Conservation (phyloP, 805 yeast species). For the Dipodascus geniculatus region DNA sequence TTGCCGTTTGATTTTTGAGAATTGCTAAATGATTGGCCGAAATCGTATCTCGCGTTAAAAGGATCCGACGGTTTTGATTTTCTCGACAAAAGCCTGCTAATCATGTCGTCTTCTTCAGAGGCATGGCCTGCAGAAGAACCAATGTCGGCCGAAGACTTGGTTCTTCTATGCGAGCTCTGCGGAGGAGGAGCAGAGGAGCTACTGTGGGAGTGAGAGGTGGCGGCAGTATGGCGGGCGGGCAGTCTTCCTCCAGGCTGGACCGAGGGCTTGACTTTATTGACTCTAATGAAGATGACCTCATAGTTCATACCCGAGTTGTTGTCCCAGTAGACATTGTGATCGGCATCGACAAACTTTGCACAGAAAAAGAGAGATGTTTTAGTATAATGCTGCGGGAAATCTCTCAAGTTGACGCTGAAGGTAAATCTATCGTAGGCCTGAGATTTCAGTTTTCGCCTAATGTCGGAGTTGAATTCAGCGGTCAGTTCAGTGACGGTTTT, state of each 20-base stretch:
- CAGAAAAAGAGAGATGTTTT: slow-evolving; percentile 35
- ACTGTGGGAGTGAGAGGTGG: neutral
- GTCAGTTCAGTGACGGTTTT: slow-evolving; percentile 56
- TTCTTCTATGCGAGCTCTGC: neutral
- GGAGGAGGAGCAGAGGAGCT: neutral
- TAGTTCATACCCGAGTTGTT: slow-evolving; percentile 55
- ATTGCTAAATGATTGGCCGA: neutral
- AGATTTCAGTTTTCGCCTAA: slow-evolving; percentile 10
- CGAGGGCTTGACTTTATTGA: slow-evolving; percentile 3
- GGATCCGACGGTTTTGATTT: neutral
- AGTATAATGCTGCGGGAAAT: slow-evolving; percentile 21
- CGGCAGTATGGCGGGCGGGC: neutral
- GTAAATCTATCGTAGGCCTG: slow-evolving; percentile 50
- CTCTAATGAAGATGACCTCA: slow-evolving; percentile 33
- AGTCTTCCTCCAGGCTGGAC: neutral
- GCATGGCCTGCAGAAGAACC: neutral
- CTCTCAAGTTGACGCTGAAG: slow-evolving; percentile 35
- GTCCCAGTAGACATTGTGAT: slow-evolving; percentile 60
- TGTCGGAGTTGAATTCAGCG: slow-evolving; percentile 37
- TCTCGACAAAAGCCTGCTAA: neutral
- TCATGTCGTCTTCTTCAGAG: neutral
- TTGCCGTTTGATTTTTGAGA: slow-evolving; percentile 1
- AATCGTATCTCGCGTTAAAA: neutral
- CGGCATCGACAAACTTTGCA: slow-evolving; percentile 36
- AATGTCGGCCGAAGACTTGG: neutral